Base-by-base conservation (phyloP, 2,329 filamentous ascomycete genomes). In the Ceratocystis papillata region DNA sequence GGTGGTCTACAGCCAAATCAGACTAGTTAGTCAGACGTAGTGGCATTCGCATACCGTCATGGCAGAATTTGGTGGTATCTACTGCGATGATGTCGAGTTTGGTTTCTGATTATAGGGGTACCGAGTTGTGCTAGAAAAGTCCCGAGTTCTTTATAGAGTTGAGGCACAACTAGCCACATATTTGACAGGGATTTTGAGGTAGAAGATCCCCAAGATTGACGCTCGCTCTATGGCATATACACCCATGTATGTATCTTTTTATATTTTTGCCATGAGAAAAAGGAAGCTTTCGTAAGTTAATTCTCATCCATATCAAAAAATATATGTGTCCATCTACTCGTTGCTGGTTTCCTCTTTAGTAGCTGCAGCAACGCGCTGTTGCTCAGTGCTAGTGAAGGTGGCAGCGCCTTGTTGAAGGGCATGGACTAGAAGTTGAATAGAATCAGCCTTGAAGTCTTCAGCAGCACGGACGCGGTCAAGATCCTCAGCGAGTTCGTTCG, bases 401-500 rank as follows among this genome's bases (percentile, higher is more conserved):
- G 76, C 77, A 3, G 81, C 81, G 0, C 88, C 88, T 72, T 90
- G 87, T 75, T 83, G 82, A 70, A 91, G 74, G 2, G 87, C 86
- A 71, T 82, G 78, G 44, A 91, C 80, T 53, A 91, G 79, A 72
- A 89, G 80, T 4, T 80, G 78, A 37, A 90, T 79, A 2, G 82
- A 82, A 63, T 84, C 83, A 67, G 78, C 77, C 72, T 83, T 85
- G 76, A 90, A 92, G 75, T 91, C 88, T 70, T 84, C 82, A 8
- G 88, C 86, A 6, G 71, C 74, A 69, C 88, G 83, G 68, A 90
- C 78, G 73, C 84, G 84, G 76, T 89, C 85, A 46, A 92, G 79
- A 73, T 91, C 88, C 70, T 90, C 86, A 12, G 85, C 83, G 66
- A 92, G 84, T 73, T 91, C 88, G 63, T 79, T 77, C 0, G 88